Evolutionary conservation across 805 yeast species (phyloP).

Genomic region (Metschnikowia kofuensis): DNA sequence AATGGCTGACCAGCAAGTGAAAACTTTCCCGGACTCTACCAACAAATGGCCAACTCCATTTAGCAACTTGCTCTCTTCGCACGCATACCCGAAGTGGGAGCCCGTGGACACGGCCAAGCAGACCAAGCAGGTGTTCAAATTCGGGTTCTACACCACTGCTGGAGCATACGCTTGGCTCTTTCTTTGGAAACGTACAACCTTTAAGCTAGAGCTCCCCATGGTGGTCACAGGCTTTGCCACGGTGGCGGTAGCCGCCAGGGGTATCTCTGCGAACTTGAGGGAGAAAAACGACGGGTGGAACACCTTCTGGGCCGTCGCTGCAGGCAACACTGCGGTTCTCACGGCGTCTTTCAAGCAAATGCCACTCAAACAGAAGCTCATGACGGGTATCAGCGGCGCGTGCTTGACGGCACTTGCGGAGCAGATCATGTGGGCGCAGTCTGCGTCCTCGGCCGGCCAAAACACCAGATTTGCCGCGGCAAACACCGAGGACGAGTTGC

Average conservation of each 20-base stretch:
- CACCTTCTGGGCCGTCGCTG: constrained; percentile 60
- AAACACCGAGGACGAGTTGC: constrained; percentile 33
- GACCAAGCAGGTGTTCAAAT: constrained; percentile 45
- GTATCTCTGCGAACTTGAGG: constrained; percentile 55
- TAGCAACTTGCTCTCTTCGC: constrained; percentile 34
- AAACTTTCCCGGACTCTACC: constrained; percentile 34
- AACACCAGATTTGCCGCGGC: constrained; percentile 38
- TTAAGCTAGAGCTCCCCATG: constrained; percentile 39
- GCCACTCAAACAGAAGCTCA: constrained; percentile 40
- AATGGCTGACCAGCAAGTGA: constrained; percentile 23
- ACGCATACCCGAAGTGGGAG: constrained; percentile 45
- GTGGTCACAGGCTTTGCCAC: constrained; percentile 45
- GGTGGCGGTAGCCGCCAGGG: constrained; percentile 48
- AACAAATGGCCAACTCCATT: constrained; percentile 43
- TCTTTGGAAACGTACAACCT: constrained; percentile 42
- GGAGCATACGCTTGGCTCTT: constrained; percentile 49
- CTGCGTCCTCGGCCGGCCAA: constrained; percentile 36
- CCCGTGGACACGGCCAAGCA: constrained; percentile 56
- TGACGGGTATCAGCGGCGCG: constrained; percentile 42
- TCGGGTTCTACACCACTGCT: constrained; percentile 46
- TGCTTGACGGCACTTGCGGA: constrained; percentile 34
- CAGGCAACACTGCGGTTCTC: constrained; percentile 46
- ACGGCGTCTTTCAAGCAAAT: constrained; percentile 41
- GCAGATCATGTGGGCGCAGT: constrained; percentile 41
- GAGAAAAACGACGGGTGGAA: constrained; percentile 63